Evolutionary conservation across 306 rosid species (phyloP), one percentile per base, ranked within the genome.

Genomic region (Casuarina glauca): DNA sequence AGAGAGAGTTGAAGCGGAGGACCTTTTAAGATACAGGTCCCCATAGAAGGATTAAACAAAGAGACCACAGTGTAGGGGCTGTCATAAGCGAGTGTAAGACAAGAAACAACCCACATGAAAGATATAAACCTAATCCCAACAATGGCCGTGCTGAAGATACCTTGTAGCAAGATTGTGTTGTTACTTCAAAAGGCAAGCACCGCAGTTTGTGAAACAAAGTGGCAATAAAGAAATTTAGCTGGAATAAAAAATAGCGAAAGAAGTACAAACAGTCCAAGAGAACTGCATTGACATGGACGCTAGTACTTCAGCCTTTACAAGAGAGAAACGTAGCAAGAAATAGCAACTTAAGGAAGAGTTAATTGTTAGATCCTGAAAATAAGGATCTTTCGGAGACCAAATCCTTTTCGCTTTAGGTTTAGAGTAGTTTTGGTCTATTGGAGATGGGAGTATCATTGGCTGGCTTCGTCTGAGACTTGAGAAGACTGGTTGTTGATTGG

Each of bases 341-440:
- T 66, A 80, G 76, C 77, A 81, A 20, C 58, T 19, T 35, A 63
- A 55, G 72, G 42, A 82, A 82, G 76, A 83, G 87, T 86, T 87
- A 80, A 68, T 41, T 78, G 32, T 52, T 80, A 68, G 82, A 89
- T 80, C 88, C 90, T 80, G 86, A 83, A 88, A 76, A 83, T 82
- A 80, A 82, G 94, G 90, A 58, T 45, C 54, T 77, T 55, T 66
- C 3, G 64, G 67, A 32, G 83, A 79, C 84, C 35, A 49, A 35
- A 58, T n/a, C 69, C 75, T 49, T 61, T 80, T 60, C 74, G 73
- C 60, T 73, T 52, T 80, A 78, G 76, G 62, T 81, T 48, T 70
- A 49, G 46, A 48, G 38, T 46, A 66, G 46, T 70, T 58, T 60
- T 39, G 67, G 32, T 26, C 32, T 26, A 2, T 68, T 54, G 64